Conservation (phyloP, 2,329 filamentous ascomycete genomes). For the Cytospora paraplurivora region DNA sequence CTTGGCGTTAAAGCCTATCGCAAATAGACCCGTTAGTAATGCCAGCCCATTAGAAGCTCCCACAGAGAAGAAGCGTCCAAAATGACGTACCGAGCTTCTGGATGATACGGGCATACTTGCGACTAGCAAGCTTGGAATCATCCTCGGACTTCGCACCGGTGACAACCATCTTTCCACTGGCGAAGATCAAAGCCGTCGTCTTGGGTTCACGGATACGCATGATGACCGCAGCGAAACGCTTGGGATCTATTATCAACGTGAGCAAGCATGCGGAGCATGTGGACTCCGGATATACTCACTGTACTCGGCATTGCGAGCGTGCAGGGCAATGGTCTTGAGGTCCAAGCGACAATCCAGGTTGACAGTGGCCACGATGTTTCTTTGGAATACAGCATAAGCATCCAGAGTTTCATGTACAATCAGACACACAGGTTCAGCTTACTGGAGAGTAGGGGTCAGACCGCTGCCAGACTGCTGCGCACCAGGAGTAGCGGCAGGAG, state of each 20-base stretch:
- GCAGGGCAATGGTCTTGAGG: constrained; percentile 97
- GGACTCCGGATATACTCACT: constrained; percentile 42
- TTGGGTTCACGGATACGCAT: constrained; percentile 99
- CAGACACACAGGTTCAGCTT: constrained; percentile 64
- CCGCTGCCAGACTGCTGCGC: constrained; percentile 82
- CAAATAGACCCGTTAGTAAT: neutral
- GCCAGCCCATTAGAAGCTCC: neutral
- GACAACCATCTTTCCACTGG: constrained; percentile 98
- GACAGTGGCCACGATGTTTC: constrained; percentile 98
- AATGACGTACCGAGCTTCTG: constrained; percentile 74
- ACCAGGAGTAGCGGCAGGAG: constrained; percentile 88
- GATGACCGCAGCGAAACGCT: constrained; percentile 99
- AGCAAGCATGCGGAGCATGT: constrained; percentile 20
- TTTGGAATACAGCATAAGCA: constrained; percentile 62
- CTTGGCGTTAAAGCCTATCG: constrained; percentile 84
- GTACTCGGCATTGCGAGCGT: constrained; percentile 98
- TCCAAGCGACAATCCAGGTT: constrained; percentile 97
- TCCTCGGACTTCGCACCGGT: constrained; percentile 98
- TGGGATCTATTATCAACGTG: constrained; percentile 24
- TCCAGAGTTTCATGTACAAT: constrained; percentile 43
- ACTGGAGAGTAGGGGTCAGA: constrained; percentile 93
- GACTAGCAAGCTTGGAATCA: constrained; percentile 92
- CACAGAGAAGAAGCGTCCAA: rapidly evolving
- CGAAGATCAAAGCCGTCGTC: constrained; percentile 97
- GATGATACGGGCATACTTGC: constrained; percentile 98